Percentiles rank a stretch among this genome's conserved stretches.
phyloP scores from a whole-genome alignment of 352 stramenopile genomes.

The Phytophthora ohioensis region DNA sequence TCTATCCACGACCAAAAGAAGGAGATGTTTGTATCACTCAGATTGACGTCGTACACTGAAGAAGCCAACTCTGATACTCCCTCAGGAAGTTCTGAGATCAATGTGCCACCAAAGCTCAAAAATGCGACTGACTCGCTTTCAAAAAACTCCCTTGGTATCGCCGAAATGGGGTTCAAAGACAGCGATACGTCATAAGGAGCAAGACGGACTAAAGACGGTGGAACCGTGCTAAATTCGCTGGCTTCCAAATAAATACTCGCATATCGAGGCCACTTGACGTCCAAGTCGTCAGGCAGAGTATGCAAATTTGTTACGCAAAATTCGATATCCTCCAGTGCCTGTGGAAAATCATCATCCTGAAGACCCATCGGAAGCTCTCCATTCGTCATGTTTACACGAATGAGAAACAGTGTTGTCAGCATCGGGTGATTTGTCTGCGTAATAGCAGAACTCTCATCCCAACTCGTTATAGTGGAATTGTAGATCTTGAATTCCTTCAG shows the following conservation, averaged over 20 bases:
- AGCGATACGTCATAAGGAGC: slow-evolving; percentile 35
- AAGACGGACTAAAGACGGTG: slow-evolving; percentile 25
- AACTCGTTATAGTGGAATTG: slow-evolving; percentile 33
- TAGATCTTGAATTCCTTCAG: slow-evolving; percentile 42
- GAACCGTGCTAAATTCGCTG: slow-evolving; percentile 22
- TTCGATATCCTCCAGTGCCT: slow-evolving; percentile 39
- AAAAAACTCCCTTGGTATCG: slow-evolving; percentile 38
- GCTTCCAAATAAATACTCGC: slow-evolving; percentile 39
- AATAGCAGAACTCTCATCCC: slow-evolving; percentile 23
- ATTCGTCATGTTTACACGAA: slow-evolving; percentile 32
- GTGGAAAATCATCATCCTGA: slow-evolving; percentile 21
- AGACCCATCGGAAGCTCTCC: slow-evolving; percentile 27
- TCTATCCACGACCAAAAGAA: slow-evolving; percentile 48
- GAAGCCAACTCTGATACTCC: slow-evolving; percentile 29
- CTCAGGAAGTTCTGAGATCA: slow-evolving; percentile 31
- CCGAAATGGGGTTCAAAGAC: slow-evolving; percentile 35
- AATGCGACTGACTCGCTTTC: slow-evolving; percentile 41
- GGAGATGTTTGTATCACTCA: slow-evolving; percentile 40
- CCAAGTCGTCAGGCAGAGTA: slow-evolving; percentile 45
- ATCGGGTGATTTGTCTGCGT: slow-evolving; percentile 22
- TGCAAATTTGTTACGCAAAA: slow-evolving; percentile 48
- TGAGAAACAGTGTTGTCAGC: slow-evolving; percentile 30
- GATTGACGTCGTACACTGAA: slow-evolving; percentile 36
- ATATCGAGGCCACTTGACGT: slow-evolving; percentile 48
- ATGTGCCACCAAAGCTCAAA: slow-evolving; percentile 35